phyloP scores from a whole-genome alignment of 2,329 filamentous ascomycete genomes.

The Pyrenophora seminiperda region DNA sequence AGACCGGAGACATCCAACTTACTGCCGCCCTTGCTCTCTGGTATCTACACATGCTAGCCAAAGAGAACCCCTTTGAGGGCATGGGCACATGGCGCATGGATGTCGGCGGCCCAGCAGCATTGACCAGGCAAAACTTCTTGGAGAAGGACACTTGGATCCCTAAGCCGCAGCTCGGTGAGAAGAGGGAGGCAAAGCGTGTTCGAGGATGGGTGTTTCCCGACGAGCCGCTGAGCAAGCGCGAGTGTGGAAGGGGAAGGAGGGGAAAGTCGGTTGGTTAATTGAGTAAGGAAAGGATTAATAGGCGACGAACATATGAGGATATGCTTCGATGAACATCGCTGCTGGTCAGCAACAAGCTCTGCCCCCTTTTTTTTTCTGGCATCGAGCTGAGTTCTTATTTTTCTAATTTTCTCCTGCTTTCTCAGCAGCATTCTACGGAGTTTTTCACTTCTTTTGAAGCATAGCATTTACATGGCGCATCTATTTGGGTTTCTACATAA shows the following conservation, averaged over 20 bases:
- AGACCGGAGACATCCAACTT: conserved; percentile 56
- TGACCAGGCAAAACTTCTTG: conserved; percentile 71
- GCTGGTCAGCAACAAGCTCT: conserved; percentile 12
- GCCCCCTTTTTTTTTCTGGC: not conserved
- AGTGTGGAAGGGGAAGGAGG: conserved; percentile 53
- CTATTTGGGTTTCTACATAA: not conserved
- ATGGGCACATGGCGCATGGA: conserved; percentile 70
- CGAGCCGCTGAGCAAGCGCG: conserved; percentile 72
- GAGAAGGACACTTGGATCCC: conserved; percentile 79
- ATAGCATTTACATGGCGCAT: conserved; percentile 18
- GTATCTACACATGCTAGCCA: conserved; percentile 75
- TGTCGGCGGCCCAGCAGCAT: conserved; percentile 75
- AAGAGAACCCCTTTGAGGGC: conserved; percentile 63
- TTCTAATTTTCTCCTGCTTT: not conserved
- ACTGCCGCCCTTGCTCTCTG: conserved; percentile 77
- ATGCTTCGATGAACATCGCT: not conserved
- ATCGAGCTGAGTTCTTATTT: conserved; percentile 5
- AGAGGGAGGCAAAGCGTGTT: conserved; percentile 73
- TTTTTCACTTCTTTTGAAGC: not conserved
- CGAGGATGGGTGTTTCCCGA: conserved; percentile 79
- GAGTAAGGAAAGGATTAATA: not conserved
- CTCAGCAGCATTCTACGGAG: conserved; percentile 6
- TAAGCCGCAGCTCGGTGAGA: conserved; percentile 72
- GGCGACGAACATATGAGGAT: not conserved
- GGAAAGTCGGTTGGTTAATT: conserved; percentile 29